These are phyloP conservation scores for Dactylellina parvicollis DNA, from an alignment of 2,329 filamentous ascomycete species.

Conservation along the genomic window DNA sequence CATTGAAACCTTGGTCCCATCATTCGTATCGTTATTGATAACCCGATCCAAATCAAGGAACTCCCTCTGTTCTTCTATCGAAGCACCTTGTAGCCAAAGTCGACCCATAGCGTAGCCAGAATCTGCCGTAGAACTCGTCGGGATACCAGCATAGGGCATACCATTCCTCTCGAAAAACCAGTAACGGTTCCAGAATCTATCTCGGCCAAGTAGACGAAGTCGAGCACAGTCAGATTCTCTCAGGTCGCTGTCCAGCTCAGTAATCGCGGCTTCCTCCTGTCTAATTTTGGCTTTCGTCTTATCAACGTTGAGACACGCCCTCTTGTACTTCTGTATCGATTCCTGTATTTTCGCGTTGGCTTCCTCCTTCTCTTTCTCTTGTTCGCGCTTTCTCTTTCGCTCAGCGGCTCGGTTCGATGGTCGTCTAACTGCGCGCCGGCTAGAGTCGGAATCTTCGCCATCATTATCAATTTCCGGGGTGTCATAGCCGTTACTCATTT, in stretches of 20 bases:
- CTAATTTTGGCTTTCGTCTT: conserved; percentile 83
- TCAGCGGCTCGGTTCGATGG: conserved; percentile 76
- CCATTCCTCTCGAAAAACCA: conserved; percentile 99
- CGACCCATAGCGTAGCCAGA: conserved; percentile 93
- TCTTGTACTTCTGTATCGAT: conserved; percentile 87
- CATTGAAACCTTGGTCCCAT: conserved; percentile 54
- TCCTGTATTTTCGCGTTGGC: conserved; percentile 73
- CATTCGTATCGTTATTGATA: conserved; percentile 51
- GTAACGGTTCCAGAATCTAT: conserved; percentile 97
- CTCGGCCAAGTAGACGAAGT: conserved; percentile 87
- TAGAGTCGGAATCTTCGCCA: conserved; percentile 73
- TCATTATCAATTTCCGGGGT: conserved; percentile 67
- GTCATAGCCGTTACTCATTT: conserved; percentile 63
- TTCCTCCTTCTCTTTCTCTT: conserved; percentile 72
- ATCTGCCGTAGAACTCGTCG: conserved; percentile 83
- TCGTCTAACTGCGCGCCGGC: conserved; percentile 69
- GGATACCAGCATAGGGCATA: conserved; percentile 92
- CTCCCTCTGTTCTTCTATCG: conserved; percentile 83
- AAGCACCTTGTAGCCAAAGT: conserved; percentile 95
- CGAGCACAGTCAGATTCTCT: conserved; percentile 93
- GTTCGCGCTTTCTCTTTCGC: conserved; percentile 78
- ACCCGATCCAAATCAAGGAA: conserved; percentile 61
- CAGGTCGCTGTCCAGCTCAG: conserved; percentile 86
- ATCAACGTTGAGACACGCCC: conserved; percentile 86
- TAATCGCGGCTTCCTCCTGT: conserved; percentile 85